A percentile compares a stretch with the other conserved stretches of the same genome.
phyloP scores from a whole-genome alignment of 495 filamentous ascomycete species.

The Thermothielavioides terrestris region DNA sequence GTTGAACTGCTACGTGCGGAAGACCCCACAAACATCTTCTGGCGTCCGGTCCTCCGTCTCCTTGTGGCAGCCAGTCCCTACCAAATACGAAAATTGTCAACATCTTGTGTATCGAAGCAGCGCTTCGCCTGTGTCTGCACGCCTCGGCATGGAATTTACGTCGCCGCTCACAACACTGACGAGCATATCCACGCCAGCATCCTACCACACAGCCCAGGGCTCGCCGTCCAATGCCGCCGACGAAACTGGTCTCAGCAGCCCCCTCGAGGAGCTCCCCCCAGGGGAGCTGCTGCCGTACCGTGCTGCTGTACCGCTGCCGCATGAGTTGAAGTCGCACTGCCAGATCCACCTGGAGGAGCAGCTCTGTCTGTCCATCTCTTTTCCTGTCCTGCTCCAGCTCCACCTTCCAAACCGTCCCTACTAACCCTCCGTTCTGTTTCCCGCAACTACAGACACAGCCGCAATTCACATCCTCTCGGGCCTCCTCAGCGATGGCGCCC shows the following conservation, averaged over 20 bases:
- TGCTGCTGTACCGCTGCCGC: slow-evolving; percentile 46
- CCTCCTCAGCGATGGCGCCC: slow-evolving; percentile 49
- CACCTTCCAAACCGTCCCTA: background rate
- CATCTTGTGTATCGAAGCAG: background rate
- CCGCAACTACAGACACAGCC: slow-evolving; percentile 45
- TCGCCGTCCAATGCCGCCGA: slow-evolving; percentile 11
- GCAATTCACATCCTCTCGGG: slow-evolving; percentile 60
- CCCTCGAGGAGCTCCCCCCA: slow-evolving; percentile 1
- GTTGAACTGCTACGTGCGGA: background rate
- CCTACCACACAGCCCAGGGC: slow-evolving; percentile 17
- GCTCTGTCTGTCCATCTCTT: slow-evolving; percentile 45
- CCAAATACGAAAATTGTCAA: background rate
- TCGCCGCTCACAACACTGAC: slow-evolving; percentile 17
- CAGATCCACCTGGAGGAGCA: slow-evolving; percentile 70
- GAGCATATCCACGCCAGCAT: slow-evolving; percentile 14
- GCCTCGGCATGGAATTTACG: slow-evolving; percentile 12
- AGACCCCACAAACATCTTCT: too few species aligned
- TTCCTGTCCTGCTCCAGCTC: background rate
- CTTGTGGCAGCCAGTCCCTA: too few species aligned
- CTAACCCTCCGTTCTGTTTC: background rate
- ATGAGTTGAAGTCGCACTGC: slow-evolving; percentile 54
- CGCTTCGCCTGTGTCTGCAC: background rate
- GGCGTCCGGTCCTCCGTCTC: too few species aligned
- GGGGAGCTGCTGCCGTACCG: slow-evolving; percentile 37
- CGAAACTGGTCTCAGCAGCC: slow-evolving; percentile 15